These are phyloP conservation scores for Naematelia encephala DNA, from an alignment of 768 basidiomycete species.

Conservation along the genomic window DNA sequence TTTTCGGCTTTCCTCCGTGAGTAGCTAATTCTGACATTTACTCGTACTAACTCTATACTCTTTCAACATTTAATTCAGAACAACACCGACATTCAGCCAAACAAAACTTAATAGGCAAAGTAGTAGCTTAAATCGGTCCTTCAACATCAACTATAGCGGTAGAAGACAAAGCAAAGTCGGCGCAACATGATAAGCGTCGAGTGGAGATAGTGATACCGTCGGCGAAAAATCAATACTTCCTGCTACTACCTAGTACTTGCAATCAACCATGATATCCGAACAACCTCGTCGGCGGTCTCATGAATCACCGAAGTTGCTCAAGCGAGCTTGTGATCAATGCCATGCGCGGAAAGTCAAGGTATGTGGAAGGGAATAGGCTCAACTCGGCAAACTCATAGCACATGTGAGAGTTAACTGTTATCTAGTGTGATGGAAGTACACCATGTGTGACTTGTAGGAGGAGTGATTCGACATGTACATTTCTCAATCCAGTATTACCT, in stretches of 20 bases:
- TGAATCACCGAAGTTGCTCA: background rate
- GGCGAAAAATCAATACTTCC: no score
- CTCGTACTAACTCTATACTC: no score
- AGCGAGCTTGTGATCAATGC: slow-evolving; percentile 35
- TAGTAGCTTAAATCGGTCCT: background rate
- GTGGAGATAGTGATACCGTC: no score
- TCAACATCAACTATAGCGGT: background rate
- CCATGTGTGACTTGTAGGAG: slow-evolving; percentile 23
- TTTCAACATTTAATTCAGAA: background rate
- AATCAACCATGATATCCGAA: background rate
- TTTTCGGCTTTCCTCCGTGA: background rate
- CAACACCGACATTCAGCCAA: background rate
- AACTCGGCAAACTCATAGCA: no score
- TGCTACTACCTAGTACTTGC: no score
- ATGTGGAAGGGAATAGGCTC: no score
- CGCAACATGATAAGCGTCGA: background rate
- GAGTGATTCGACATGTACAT: slow-evolving; percentile 18
- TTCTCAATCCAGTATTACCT: slow-evolving; percentile 23
- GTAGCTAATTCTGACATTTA: no score
- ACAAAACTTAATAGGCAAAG: background rate
- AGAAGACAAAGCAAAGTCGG: background rate
- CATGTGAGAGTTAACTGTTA: background rate
- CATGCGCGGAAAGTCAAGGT: slow-evolving; percentile 36
- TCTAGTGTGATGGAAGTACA: slow-evolving; percentile 21
- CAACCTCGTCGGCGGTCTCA: background rate